Conservation (phyloP, 371 early-diverging fungal genomes). For the Mortierella sp. region DNA sequence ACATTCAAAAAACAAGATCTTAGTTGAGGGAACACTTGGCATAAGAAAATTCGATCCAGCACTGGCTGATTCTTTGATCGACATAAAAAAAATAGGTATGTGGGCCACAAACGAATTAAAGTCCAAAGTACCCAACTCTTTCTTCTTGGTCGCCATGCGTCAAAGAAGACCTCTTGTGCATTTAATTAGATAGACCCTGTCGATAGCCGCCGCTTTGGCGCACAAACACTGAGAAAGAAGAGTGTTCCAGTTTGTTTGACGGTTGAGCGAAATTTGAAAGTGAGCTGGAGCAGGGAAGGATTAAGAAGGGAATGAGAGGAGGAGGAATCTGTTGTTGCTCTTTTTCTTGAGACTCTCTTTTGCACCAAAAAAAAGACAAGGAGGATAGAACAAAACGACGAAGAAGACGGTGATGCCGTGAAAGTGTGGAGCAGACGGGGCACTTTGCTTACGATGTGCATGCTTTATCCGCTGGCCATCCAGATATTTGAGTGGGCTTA, state of each 20-base stretch:
- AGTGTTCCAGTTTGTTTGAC: not conserved
- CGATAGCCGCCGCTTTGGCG: too few species aligned
- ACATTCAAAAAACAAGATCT: not conserved
- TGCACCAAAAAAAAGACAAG: not conserved
- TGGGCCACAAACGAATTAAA: too few species aligned
- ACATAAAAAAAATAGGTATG: not conserved
- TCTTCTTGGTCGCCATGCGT: not conserved
- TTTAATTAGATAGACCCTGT: too few species aligned
- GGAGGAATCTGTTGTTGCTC: not conserved
- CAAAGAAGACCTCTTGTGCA: too few species aligned
- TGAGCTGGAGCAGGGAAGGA: not conserved
- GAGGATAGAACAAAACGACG: not conserved
- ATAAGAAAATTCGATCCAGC: not conserved
- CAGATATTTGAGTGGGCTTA: too few species aligned
- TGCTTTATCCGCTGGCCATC: too few species aligned
- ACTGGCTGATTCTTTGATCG: not conserved
- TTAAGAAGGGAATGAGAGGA: not conserved
- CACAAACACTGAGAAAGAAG: not conserved
- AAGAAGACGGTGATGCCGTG: too few species aligned
- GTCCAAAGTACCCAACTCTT: not conserved
- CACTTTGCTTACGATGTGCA: too few species aligned
- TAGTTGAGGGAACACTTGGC: not conserved
- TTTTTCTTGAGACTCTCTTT: not conserved
- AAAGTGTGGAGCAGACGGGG: too few species aligned
- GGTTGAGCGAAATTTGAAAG: not conserved